phyloP scores from a whole-genome alignment of 805 yeast genomes.

The Candida lessepsii region DNA sequence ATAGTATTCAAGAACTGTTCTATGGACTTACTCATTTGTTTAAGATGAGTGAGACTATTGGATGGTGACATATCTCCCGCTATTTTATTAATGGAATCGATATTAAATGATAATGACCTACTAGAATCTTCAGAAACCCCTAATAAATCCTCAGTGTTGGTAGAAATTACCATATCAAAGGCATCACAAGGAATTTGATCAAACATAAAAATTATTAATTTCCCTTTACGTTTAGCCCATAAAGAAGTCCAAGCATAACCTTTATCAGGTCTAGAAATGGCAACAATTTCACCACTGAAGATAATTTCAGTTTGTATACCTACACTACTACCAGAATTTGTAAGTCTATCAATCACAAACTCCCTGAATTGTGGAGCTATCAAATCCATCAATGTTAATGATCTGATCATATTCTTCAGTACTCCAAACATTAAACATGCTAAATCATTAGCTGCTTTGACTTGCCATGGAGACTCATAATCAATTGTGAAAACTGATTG shows the following conservation, averaged over 20 bases:
- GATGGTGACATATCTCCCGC: conserved; percentile 34
- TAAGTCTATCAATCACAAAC: conserved; percentile 56
- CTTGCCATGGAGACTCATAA: conserved; percentile 69
- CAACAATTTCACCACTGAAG: conserved; percentile 82
- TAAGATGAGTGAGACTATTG: conserved; percentile 16
- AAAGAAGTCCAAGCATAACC: conserved; percentile 79
- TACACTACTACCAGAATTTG: conserved; percentile 18
- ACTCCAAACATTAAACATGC: conserved; percentile 87
- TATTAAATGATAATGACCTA: conserved; percentile 4
- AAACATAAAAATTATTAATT: conserved; percentile 75
- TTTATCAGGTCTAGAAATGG: conserved; percentile 62
- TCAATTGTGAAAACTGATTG: conserved; percentile 86
- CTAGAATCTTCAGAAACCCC: background rate
- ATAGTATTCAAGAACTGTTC: conserved; percentile 20
- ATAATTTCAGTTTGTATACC: conserved; percentile 42
- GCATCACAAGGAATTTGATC: conserved; percentile 74
- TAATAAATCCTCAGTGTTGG: background rate
- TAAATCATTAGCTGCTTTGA: conserved; percentile 83
- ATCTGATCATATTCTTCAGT: conserved; percentile 58
- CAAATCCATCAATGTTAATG: conserved; percentile 69
- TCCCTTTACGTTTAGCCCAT: conserved; percentile 82
- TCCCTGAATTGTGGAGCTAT: conserved; percentile 74
- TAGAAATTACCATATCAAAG: conserved; percentile 50
- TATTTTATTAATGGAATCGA: conserved; percentile 28
- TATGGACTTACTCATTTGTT: conserved; percentile 28